phyloP scores from a whole-genome alignment of 768 basidiomycete genomes.

The Leccinum ochraceum region DNA sequence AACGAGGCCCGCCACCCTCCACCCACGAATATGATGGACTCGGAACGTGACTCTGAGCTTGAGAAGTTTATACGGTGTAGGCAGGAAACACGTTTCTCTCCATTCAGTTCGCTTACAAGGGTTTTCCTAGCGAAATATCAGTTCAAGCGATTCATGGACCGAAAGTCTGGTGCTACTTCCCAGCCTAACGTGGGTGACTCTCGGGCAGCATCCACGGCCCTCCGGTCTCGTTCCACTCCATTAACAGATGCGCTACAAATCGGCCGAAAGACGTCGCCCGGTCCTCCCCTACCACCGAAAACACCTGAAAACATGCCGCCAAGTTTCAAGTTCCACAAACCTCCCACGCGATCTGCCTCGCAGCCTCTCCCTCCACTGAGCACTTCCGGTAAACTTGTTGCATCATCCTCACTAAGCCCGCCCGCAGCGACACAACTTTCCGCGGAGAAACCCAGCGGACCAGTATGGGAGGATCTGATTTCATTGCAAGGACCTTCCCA shows the following conservation, averaged over 20 bases:
- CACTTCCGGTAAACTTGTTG: slow-evolving; percentile 16
- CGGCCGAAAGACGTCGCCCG: slow-evolving; percentile 23
- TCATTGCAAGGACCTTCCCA: slow-evolving; percentile 44
- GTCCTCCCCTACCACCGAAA: slow-evolving; percentile 30
- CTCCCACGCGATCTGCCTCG: slow-evolving; percentile 33
- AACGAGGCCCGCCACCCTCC: slow-evolving; percentile 82
- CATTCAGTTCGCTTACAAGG: background rate
- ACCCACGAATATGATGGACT: slow-evolving; percentile 74
- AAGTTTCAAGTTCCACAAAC: slow-evolving; percentile 21
- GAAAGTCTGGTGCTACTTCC: slow-evolving; percentile 36
- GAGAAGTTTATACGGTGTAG: slow-evolving; percentile 89
- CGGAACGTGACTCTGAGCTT: slow-evolving; percentile 84
- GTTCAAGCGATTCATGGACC: slow-evolving; percentile 65
- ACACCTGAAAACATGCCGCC: slow-evolving; percentile 28
- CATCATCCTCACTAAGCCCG: slow-evolving; percentile 7
- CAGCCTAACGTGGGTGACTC: slow-evolving; percentile 43
- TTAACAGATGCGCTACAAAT: slow-evolving; percentile 9
- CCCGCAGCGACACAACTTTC: slow-evolving; percentile 14
- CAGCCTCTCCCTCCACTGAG: slow-evolving; percentile 34
- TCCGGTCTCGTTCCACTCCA: slow-evolving; percentile 18
- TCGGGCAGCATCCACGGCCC: slow-evolving; percentile 35
- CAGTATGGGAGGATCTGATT: slow-evolving; percentile 61
- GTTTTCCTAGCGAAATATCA: slow-evolving; percentile 73
- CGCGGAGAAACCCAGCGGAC: slow-evolving; percentile 25
- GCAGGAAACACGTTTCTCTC: slow-evolving; percentile 5